These are phyloP conservation scores for Colletotrichum falcatum DNA, from an alignment of 2,329 filamentous ascomycete species.

Conservation along the genomic window DNA sequence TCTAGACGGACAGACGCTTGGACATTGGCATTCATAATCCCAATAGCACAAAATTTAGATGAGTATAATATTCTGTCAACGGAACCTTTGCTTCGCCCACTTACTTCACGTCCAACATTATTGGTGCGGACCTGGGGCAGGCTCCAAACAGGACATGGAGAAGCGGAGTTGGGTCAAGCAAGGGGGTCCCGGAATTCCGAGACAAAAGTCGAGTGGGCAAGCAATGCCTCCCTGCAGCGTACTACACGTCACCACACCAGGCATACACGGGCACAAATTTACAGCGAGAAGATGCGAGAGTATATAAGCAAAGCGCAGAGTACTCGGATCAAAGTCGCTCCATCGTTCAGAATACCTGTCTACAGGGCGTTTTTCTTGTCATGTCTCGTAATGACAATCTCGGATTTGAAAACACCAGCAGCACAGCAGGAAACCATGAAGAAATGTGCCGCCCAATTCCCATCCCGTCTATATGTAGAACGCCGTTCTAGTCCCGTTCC, in stretches of 20 bases:
- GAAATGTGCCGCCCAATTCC: constrained; percentile 15
- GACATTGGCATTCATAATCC: constrained; percentile 17
- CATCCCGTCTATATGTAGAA: constrained; percentile 38
- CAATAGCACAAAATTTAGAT: constrained; percentile 16
- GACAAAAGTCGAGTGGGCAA: neutral
- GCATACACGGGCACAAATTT: neutral
- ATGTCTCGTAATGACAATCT: constrained; percentile 15
- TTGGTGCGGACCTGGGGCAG: neutral
- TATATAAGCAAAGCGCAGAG: neutral
- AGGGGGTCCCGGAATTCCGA: neutral
- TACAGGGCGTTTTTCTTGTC: constrained; percentile 23
- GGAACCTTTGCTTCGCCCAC: neutral
- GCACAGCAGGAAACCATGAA: neutral
- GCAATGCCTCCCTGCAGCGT: neutral
- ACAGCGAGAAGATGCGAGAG: neutral
- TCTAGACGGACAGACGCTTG: neutral
- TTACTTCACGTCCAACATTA: neutral
- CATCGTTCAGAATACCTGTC: constrained; percentile 34
- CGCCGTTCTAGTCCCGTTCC: constrained; percentile 32
- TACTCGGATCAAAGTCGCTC: constrained; percentile 27
- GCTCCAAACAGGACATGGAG: no score
- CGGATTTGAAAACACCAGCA: neutral
- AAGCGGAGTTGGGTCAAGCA: no score
- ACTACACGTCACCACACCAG: neutral
- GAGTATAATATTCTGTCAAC: neutral